Conservation (phyloP, 441 rosid genomes). For the Arabidopsis hybrid region DNA sequence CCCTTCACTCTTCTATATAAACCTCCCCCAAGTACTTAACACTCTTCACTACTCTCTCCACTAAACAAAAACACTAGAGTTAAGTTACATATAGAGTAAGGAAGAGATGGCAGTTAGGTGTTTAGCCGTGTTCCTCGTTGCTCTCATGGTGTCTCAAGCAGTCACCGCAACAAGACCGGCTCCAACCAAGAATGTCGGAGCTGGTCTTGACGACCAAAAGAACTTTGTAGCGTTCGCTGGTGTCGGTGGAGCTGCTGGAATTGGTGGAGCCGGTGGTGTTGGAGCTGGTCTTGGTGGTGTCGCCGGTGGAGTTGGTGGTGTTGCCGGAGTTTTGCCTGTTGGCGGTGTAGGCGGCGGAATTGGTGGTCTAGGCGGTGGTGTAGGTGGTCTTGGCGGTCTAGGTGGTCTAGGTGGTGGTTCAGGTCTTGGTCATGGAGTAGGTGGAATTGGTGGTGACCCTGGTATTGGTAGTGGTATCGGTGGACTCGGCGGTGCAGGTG, state of each 20-base stretch:
- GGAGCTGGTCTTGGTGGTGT: constrained; percentile 52
- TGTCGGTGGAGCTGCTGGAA: constrained; percentile 63
- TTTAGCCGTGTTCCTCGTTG: constrained; percentile 33
- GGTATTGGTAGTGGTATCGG: constrained; percentile 42
- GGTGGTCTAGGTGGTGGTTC: constrained; percentile 39
- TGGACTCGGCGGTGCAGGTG: constrained; percentile 49
- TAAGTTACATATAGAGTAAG: not conserved
- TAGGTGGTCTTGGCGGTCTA: constrained; percentile 38
- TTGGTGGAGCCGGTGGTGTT: constrained; percentile 47
- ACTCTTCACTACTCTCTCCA: constrained; percentile 40
- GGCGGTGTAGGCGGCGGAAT: constrained; percentile 44
- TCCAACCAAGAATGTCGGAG: constrained; percentile 44
- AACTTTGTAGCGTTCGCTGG: constrained; percentile 64
- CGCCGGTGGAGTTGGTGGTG: constrained; percentile 49
- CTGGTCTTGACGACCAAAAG: constrained; percentile 73
- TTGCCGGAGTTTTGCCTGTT: constrained; percentile 43
- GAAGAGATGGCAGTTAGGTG: constrained; percentile 34
- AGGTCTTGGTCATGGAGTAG: constrained; percentile 50
- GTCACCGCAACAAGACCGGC: constrained; percentile 50
- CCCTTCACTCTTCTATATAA: constrained; percentile 40
- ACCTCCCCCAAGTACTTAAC: constrained; percentile 7
- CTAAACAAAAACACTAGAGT: constrained; percentile 12
- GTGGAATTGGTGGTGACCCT: constrained; percentile 35
- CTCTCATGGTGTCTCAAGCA: constrained; percentile 38
- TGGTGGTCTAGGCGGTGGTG: constrained; percentile 43